Conservation (phyloP, 345 rosid species). For the Geranium brycei region DNA sequence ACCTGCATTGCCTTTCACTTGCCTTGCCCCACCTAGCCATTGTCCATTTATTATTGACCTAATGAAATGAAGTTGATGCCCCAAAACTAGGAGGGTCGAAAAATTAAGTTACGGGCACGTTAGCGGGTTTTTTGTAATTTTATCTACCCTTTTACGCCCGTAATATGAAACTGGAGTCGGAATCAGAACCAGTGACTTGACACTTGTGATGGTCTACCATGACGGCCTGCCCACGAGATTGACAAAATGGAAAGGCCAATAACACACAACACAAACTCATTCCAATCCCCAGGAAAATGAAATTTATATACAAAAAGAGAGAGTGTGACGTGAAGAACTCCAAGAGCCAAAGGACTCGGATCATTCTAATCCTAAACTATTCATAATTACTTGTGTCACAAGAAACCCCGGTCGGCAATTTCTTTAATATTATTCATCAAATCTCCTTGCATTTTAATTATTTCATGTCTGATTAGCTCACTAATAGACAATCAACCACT, state of each 20-base stretch:
- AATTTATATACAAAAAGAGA: slow-evolving; percentile 1
- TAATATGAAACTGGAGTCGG: too few relatives aligned
- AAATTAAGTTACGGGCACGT: too few relatives aligned
- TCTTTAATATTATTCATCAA: neutral
- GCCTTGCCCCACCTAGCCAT: too few relatives aligned
- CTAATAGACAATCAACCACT: too few relatives aligned
- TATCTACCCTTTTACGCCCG: too few relatives aligned
- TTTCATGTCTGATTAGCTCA: too few relatives aligned
- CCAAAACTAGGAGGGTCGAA: too few relatives aligned
- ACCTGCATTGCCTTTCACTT: neutral
- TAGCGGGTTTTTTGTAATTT: too few relatives aligned
- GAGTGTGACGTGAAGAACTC: slow-evolving; percentile 30
- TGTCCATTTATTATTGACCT: slow-evolving; percentile 16
- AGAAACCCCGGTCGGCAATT: slow-evolving; percentile 42
- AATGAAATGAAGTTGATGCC: slow-evolving; percentile 20
- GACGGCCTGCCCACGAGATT: slow-evolving; percentile 29
- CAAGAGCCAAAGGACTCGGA: slow-evolving; percentile 19
- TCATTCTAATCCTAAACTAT: neutral
- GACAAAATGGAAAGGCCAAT: slow-evolving; percentile 10
- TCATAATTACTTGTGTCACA: slow-evolving; percentile 17
- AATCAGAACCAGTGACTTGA: too few relatives aligned
- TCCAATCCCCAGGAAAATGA: slow-evolving; percentile 12
- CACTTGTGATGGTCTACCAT: slow-evolving; percentile 7
- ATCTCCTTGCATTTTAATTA: too few relatives aligned
- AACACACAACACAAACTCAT: neutral